Evolutionary conservation across 73 alveolate genomes (phyloP).

Genomic region (Halteria grandinella): DNA sequence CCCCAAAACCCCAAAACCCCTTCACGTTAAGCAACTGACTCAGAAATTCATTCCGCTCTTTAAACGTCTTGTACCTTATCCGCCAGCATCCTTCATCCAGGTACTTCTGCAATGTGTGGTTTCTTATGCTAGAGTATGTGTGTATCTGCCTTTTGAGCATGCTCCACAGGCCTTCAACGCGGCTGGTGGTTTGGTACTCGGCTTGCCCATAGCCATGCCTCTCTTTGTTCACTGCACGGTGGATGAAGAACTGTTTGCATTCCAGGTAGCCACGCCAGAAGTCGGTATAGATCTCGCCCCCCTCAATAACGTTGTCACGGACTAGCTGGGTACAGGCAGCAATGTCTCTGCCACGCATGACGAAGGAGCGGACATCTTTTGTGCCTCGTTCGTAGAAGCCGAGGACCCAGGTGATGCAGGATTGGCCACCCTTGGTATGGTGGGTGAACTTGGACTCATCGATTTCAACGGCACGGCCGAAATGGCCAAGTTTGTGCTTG

Average conservation of each 20-base stretch:
- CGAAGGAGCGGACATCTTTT: slow-evolving; percentile 36
- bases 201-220: slow-evolving; percentile 10
- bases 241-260: slow-evolving; percentile 5
- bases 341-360: slow-evolving; percentile 11
- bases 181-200: slow-evolving; percentile 39
- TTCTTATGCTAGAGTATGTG: slow-evolving; percentile 6
- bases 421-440: slow-evolving; percentile 28
- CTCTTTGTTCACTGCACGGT: slow-evolving; percentile 11
- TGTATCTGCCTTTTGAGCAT: slow-evolving; percentile 24
- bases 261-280: slow-evolving; percentile 52
- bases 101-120: slow-evolving; percentile 8
- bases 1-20: background rate
- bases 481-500: slow-evolving; percentile 38
- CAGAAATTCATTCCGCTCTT: slow-evolving; percentile 50
- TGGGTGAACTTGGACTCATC: slow-evolving; percentile 54
- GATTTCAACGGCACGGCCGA: slow-evolving; percentile 46
- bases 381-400: slow-evolving; percentile 52
- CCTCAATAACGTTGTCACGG: slow-evolving; percentile 44
- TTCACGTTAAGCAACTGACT: slow-evolving; percentile 25
- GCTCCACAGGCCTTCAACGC: slow-evolving; percentile 54
- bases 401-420: slow-evolving; percentile 40
- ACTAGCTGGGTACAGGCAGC: slow-evolving; percentile 12
- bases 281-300: slow-evolving; percentile 49
- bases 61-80: slow-evolving; percentile 34
- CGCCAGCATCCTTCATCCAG: slow-evolving; percentile 63